These are phyloP conservation scores for Phoenix dactylifera DNA, from an alignment of 176 grass and related monocot genomes.

Conservation along the genomic window DNA sequence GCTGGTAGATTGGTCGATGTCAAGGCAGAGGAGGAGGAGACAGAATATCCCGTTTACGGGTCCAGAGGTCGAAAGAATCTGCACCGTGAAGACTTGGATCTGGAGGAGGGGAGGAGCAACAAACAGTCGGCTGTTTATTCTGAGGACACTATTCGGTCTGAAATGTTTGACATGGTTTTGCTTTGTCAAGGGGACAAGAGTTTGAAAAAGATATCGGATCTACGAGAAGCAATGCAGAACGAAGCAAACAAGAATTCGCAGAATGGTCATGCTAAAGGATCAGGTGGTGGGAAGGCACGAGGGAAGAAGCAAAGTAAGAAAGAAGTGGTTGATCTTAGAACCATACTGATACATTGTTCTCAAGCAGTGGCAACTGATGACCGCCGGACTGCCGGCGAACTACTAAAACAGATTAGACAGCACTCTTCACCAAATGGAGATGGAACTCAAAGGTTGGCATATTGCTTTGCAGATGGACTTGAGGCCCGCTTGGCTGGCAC, in stretches of 20 bases:
- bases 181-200: constrained; percentile 50
- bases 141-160: constrained; percentile 59
- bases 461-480: constrained; percentile 83
- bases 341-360: constrained; percentile 79
- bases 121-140: constrained; percentile 76
- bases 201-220: constrained; percentile 36
- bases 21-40: constrained; percentile 29
- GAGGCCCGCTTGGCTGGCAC: constrained; percentile 92
- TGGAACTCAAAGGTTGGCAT: constrained; percentile 67
- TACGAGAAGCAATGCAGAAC: constrained; percentile 57
- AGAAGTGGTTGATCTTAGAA: constrained; percentile 88
- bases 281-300: constrained; percentile 28
- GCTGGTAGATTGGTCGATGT: constrained; percentile 8
- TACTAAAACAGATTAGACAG: constrained; percentile 87
- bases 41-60: constrained; percentile 10
- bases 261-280: constrained; percentile 39
- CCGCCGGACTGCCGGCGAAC: constrained; percentile 62
- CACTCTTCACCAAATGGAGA: constrained; percentile 66
- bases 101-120: constrained; percentile 66
- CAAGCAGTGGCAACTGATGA: constrained; percentile 93
- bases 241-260: constrained; percentile 53
- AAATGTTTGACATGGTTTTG: constrained; percentile 72
- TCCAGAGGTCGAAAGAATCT: constrained; percentile 33
- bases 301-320: constrained; percentile 80
- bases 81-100: constrained; percentile 63